Evolutionary conservation across 306 rosid species (phyloP).

Genomic region (Pachyrhizus erosus): DNA sequence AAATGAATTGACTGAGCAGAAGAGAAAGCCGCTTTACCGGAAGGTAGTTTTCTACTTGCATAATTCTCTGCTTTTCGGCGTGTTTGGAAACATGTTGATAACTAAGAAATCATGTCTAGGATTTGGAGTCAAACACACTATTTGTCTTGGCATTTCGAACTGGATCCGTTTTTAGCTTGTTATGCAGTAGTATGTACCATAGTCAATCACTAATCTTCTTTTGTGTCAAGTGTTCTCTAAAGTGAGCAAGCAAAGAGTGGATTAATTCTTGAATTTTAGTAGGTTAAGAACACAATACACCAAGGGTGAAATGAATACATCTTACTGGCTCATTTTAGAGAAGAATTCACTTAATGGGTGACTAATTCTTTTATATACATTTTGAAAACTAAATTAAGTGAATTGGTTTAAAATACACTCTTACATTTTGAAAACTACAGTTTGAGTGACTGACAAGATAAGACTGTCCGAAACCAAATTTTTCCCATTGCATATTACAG

Average conservation of each 20-base stretch:
- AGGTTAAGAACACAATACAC: neutral
- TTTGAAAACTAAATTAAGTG: no score
- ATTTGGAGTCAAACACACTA: neutral
- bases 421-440: no score
- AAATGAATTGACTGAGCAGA: constrained; percentile 84
- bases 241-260: neutral
- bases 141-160: constrained; percentile 22
- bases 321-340: neutral
- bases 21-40: constrained; percentile 82
- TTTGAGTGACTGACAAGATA: no score
- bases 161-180: no score
- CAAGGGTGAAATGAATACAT: neutral
- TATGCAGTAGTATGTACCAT: no score
- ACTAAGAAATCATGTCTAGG: neutral
- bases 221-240: neutral
- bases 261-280: constrained; percentile 17
- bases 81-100: neutral
- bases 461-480: no score
- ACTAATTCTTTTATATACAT: no score
- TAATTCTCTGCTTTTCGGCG: neutral
- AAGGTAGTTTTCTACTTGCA: constrained; percentile 54
- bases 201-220: neutral
- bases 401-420: no score
- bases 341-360: neutral
- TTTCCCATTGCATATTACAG: no score